A percentile compares a stretch with the other conserved stretches of the same genome.
phyloP scores from a whole-genome alignment of 108 stramenopile species.

The Schizochytrium sp. region DNA sequence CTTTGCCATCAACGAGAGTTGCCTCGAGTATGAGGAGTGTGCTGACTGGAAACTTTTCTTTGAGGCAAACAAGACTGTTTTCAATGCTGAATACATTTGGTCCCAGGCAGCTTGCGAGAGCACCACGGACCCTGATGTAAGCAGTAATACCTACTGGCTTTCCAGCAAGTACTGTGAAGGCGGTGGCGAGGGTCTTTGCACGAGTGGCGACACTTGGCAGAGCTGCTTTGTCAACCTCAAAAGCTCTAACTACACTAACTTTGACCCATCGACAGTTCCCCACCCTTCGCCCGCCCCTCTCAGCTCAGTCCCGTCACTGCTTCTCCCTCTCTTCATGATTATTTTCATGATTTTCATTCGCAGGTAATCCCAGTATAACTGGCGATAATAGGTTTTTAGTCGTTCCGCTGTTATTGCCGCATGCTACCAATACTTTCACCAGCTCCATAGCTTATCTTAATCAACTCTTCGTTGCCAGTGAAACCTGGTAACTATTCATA shows the following conservation, averaged over 20 bases:
- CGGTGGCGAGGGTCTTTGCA: neutral
- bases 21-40: slow-evolving; percentile 62
- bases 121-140: neutral
- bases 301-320: neutral
- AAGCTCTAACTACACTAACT: neutral
- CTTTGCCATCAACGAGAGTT: slow-evolving; percentile 65
- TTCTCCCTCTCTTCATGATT: neutral
- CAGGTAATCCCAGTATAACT: neutral
- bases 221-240: slow-evolving; percentile 7
- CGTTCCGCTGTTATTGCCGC: too few species aligned
- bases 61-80: slow-evolving; percentile 45
- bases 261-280: neutral
- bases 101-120: neutral
- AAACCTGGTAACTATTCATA: too few species aligned
- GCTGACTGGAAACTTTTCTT: slow-evolving; percentile 24
- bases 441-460: too few species aligned
- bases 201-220: neutral
- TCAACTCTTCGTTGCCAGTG: too few species aligned
- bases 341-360: neutral
- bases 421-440: too few species aligned
- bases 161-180: slow-evolving; percentile 47
- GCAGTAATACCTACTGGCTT: neutral
- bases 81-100: slow-evolving; percentile 15
- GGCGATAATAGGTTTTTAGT: too few species aligned
- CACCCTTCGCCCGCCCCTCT: neutral